Evolutionary conservation across 192 early-diverging fungal species (phyloP), one percentile per base, ranked within the genome.

Genomic region (Coemansia sp.): DNA sequence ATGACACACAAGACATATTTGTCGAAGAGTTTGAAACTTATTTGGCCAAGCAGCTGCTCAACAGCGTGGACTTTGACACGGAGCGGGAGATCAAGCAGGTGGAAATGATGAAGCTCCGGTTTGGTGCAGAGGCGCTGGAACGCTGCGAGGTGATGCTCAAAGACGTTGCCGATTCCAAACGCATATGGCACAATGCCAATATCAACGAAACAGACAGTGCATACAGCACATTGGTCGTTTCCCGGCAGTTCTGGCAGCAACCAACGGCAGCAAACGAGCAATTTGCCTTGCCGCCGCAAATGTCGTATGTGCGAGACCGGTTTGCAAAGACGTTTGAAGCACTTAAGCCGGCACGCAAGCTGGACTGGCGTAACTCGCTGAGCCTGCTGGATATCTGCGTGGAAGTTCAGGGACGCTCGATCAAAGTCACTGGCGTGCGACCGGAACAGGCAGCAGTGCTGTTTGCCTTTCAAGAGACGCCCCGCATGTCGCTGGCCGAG

Each of bases 71-170:
- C 16, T 88, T 81, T 50, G 64, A 83, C 14, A 63, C 76, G 2
- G 79, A 76, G 9, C 71, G 78, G 15, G 88, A 90, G 81, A 52
- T 86, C 26, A 58, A 61, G 9, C 85, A 90, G 51, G 66, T 89
- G 3, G 90, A 92, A 56, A 60, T 88, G 66, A 76, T 92, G 60
- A 90, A 89, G 54, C 56, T 88, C 42, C 71, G 86, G 40, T 88
- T 92, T 37, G 85, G 87, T 12, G 85, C 81, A 11, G 42, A 52
- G 1, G 81, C 80, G 49, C 62, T 92, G 36, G 79, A 84, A 21
- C 63, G 76, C 18, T 87, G 87, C 50, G 88, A 90, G 49, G 88
- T 92, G 6, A 92, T 92, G 90, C 69, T 92, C 5, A 88, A 86
- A 51, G 90, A 92, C 47, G 62, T 90, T 23, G 82, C 84, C 11